phyloP scores from a whole-genome alignment of 768 basidiomycete species.

The Hypholoma fasciculare region DNA sequence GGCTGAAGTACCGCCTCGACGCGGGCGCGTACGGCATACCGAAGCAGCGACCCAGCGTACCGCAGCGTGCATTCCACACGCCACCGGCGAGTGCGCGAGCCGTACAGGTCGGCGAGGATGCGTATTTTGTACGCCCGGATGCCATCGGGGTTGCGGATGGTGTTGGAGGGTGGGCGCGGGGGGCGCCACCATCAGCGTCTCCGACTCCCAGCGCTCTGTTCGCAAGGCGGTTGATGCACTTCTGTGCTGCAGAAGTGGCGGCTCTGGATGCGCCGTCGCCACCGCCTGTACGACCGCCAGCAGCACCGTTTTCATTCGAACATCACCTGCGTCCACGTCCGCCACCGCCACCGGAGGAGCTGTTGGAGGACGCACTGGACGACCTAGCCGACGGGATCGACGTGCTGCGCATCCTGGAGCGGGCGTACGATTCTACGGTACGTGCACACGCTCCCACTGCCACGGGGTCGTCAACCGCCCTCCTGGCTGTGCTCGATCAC shows the following conservation, averaged over 20 bases:
- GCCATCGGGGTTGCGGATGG: conserved; percentile 96
- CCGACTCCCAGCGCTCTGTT: conserved; percentile 54
- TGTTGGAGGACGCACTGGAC: conserved; percentile 40
- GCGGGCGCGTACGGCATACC: conserved; percentile 87
- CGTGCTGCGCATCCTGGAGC: conserved; percentile 66
- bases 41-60: conserved; percentile 40
- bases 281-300: background rate
- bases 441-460: conserved; percentile 53
- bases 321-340: conserved; percentile 26
- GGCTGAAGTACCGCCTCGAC: conserved; percentile 51
- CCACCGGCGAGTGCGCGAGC: conserved; percentile 35
- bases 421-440: conserved; percentile 67
- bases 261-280: conserved; percentile 6
- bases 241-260: conserved; percentile 64
- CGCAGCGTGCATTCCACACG: conserved; percentile 18
- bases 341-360: conserved; percentile 8
- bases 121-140: conserved; percentile 80
- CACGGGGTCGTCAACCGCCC: conserved; percentile 67
- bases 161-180: conserved; percentile 85
- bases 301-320: conserved; percentile 20
- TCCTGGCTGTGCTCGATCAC: conserved; percentile 64
- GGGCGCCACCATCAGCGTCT: conserved; percentile 12
- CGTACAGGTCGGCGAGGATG: conserved; percentile 89
- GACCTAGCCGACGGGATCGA: conserved; percentile 73
- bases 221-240: conserved; percentile 84